Conservation (phyloP, 768 basidiomycete species). For the Pilatotrama ljubarskyi region DNA sequence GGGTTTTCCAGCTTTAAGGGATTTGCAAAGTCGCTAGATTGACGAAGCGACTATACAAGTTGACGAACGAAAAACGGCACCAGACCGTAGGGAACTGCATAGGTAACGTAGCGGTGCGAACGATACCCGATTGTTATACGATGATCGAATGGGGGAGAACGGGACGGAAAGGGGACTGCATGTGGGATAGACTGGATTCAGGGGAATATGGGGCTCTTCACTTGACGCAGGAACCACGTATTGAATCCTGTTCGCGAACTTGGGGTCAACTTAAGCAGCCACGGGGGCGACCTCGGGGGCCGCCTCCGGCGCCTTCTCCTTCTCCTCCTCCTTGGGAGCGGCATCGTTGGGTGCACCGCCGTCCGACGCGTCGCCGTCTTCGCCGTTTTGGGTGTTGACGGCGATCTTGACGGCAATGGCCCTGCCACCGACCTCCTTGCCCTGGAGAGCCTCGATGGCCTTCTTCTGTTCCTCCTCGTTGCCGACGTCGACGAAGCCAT, state of each 20-base stretch:
- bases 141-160: slow-evolving; percentile 13
- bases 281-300: slow-evolving; percentile 21
- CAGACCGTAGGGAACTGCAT: slow-evolving; percentile 28
- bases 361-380: slow-evolving; percentile 31
- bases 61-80: slow-evolving; percentile 32
- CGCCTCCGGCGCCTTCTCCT: slow-evolving; percentile 19
- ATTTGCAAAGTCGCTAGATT: slow-evolving; percentile 25
- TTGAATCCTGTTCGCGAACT: slow-evolving; percentile 11
- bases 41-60: slow-evolving; percentile 28
- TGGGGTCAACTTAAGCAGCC: slow-evolving; percentile 21
- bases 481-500: slow-evolving; percentile 96
- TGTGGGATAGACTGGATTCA: slow-evolving; percentile 24
- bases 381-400: slow-evolving; percentile 70
- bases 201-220: slow-evolving; percentile 6
- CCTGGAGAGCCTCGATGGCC: slow-evolving; percentile 83
- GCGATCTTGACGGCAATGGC: slow-evolving; percentile 93
- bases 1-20: neutral
- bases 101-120: slow-evolving; percentile 24
- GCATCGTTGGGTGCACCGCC: slow-evolving; percentile 21
- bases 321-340: slow-evolving; percentile 23
- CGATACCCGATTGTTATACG: slow-evolving; percentile 25
- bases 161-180: slow-evolving; percentile 5
- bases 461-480: slow-evolving; percentile 86
- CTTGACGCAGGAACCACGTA: slow-evolving; percentile 3
- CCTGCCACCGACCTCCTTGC: slow-evolving; percentile 85